These are phyloP conservation scores for Colletotrichum lindemuthianum DNA, from an alignment of 2,329 filamentous ascomycete species.

Conservation along the genomic window DNA sequence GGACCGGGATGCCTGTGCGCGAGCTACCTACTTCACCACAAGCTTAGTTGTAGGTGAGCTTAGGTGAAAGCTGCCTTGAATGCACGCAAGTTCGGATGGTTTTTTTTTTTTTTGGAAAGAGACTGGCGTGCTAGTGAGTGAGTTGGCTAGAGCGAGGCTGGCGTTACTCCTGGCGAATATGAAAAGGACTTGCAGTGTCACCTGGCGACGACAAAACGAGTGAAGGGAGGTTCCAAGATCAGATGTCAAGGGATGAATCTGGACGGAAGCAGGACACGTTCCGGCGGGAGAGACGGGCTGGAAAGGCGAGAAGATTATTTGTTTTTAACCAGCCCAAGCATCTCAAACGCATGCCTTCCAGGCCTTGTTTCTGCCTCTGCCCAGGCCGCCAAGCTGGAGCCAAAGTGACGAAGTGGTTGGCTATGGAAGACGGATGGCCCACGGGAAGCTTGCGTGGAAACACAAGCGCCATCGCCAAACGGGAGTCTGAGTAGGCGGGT, in stretches of 20 bases:
- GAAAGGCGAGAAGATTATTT: constrained; percentile 27
- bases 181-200: neutral
- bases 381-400: constrained; percentile 30
- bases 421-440: neutral
- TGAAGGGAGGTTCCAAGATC: constrained; percentile 24
- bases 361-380: constrained; percentile 27
- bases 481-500: constrained; percentile 10
- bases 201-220: constrained; percentile 12
- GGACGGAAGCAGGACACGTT: constrained; percentile 18
- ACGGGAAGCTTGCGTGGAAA: neutral
- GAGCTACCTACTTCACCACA: constrained; percentile 4
- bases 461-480: constrained; percentile 23
- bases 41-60: constrained; percentile 13
- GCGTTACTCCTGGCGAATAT: constrained; percentile 5
- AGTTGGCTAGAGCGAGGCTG: constrained; percentile 1
- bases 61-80: neutral
- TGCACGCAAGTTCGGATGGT: too few species aligned
- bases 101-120: too few species aligned
- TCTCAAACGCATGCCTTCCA: constrained; percentile 29
- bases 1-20: constrained; percentile 29
- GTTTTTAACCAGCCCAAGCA: constrained; percentile 24
- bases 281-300: neutral
- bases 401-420: constrained; percentile 19
- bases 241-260: constrained; percentile 26
- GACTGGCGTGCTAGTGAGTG: too few species aligned